phyloP scores from a whole-genome alignment of 148 eudicot genomes.

The Chenopodium suecicum region DNA sequence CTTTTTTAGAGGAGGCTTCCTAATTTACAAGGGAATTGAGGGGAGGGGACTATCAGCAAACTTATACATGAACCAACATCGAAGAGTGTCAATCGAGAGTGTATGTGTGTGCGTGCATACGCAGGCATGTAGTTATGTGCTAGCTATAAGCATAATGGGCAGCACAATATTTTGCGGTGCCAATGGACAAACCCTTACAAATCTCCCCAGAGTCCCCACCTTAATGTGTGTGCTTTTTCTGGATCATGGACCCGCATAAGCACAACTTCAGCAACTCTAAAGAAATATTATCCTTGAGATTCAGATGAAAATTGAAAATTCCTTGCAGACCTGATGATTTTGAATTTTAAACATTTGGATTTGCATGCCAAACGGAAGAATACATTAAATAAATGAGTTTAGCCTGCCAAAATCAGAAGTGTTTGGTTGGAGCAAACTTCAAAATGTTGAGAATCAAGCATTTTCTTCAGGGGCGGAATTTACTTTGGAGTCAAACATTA shows the following conservation, averaged over 20 bases:
- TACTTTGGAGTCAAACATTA: no score
- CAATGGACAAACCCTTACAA: no score
- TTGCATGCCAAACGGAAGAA: neutral
- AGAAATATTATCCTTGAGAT: neutral
- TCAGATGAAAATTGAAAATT: neutral
- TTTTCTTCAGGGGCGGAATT: no score
- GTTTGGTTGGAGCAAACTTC: neutral
- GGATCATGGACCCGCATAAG: neutral
- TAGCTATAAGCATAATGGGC: neutral
- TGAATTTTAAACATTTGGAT: neutral
- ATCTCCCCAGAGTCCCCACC: neutral
- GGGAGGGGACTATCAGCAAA: neutral
- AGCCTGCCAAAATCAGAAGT: neutral
- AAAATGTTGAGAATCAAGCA: neutral
- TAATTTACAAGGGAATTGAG: neutral
- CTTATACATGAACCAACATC: neutral
- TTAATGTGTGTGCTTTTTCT: neutral
- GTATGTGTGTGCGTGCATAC: neutral
- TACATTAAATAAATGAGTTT: neutral
- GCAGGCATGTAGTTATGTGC: neutral
- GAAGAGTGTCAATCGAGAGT: neutral
- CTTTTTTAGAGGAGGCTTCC: neutral
- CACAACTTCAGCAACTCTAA: neutral
- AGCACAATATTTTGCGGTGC: neutral
- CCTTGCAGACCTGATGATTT: neutral